Percentiles rank a stretch among this genome's conserved stretches.
Conservation (phyloP, 495 filamentous ascomycete species). For the Aspergillus bridgeri region DNA sequence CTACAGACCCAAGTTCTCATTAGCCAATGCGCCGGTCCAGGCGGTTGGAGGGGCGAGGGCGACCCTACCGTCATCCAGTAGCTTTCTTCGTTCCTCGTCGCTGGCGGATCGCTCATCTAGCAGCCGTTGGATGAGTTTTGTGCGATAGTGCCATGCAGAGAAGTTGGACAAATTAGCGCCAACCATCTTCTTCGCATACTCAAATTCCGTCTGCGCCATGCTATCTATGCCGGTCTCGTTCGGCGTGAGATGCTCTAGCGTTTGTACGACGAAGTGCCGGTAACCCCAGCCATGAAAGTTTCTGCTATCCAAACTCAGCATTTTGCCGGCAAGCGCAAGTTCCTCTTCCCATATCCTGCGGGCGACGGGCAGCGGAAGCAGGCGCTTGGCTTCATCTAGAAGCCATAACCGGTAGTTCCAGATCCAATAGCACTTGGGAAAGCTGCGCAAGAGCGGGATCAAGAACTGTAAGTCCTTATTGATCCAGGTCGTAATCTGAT, state of each 20-base stretch:
- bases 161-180: slow-evolving; percentile 82
- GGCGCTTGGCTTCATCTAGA: slow-evolving; percentile 62
- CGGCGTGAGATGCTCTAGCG: slow-evolving; percentile 58
- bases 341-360: slow-evolving; percentile 77
- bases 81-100: slow-evolving; percentile 55
- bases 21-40: background rate
- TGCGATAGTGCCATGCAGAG: slow-evolving; percentile 92
- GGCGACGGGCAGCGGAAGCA: slow-evolving; percentile 53
- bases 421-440: slow-evolving; percentile 98
- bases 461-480: slow-evolving; percentile 74
- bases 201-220: slow-evolving; percentile 78
- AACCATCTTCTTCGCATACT: slow-evolving; percentile 88
- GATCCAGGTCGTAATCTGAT: slow-evolving; percentile 47
- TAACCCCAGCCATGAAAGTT: slow-evolving; percentile 99
- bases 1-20: slow-evolving; percentile 32
- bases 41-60: background rate
- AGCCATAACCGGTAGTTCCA: slow-evolving; percentile 97
- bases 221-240: slow-evolving; percentile 38
- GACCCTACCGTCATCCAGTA: slow-evolving; percentile 67
- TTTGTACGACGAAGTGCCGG: slow-evolving; percentile 66
- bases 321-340: slow-evolving; percentile 73
- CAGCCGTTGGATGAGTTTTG: slow-evolving; percentile 72
- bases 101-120: slow-evolving; percentile 65
- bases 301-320: slow-evolving; percentile 79
- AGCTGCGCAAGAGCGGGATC: slow-evolving; percentile 75